Evolutionary conservation across 805 yeast species (phyloP), one percentile per base, ranked within the genome.

Genomic region (Sugiyamaella americana): DNA sequence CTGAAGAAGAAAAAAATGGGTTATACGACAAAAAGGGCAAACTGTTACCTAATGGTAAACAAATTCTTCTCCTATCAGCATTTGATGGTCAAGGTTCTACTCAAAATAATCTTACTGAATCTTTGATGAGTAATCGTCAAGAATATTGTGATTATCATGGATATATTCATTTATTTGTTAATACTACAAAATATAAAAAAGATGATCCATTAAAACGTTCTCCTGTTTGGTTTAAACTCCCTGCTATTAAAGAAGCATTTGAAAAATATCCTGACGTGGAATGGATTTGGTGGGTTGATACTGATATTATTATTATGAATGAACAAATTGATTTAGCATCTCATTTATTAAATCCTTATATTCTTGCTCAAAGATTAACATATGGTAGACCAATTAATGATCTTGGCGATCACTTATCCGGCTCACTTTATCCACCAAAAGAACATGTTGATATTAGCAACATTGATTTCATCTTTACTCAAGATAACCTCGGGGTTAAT

Each of bases 211-310:
- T 40, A 5, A 23, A 43, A 4, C 36, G 41, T 10, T 50, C 44
- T 30, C 47, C 54, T 17, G 60, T 51, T 29, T 65, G 69, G 68
- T 52, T 49, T 39, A 65, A 65, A 40, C 46, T 65, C 19, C 60
- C 62, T 11, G 64, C 67, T 17, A 57, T 65, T 20, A 51, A 51
- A 38, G 60, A 64, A 8, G 56, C 62, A 2, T 61, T 61, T 26
- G 53, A 53, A 11, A 39, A 36, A 17, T 45, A 60, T 41, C 65
- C 67, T 2, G 57, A 62, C 2, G 64, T 58, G 13, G 65, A 65
- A 42, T 65, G 69, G 69, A 50, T 65, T 30, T 63, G 66, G 65
- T 64, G 66, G 67, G 53, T 65, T n/a, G 69, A 65, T 46, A 49
- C 55, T 6, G 69, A 65, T 37, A 59, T 60, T 11, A 48, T 65